Conservation (phyloP, 2,329 filamentous ascomycete genomes). For the Plectosphaerella sp. region DNA sequence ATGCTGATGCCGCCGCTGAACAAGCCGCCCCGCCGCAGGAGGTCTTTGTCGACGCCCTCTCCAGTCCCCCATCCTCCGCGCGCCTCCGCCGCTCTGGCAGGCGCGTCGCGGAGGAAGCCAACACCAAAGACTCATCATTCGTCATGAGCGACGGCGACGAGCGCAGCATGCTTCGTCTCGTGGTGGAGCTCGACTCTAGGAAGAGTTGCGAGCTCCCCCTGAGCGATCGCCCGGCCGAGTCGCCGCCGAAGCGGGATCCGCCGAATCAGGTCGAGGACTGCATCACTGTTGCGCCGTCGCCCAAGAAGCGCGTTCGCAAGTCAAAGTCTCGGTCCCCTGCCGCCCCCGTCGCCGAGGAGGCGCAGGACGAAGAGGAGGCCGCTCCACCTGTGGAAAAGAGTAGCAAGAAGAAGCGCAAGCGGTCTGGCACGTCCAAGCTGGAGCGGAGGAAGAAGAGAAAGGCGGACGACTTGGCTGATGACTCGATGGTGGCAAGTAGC, state of each 20-base stretch:
- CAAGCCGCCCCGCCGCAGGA: conserved; percentile 37
- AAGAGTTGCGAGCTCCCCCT: conserved; percentile 21
- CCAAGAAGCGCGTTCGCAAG: not conserved
- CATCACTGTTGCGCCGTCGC: conserved; percentile 22
- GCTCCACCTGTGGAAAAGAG: conserved; percentile 11
- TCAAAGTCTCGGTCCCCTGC: conserved; percentile 9
- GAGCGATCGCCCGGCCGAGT: conserved; percentile 17
- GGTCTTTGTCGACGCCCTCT: conserved; percentile 44
- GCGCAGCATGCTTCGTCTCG: conserved; percentile 40
- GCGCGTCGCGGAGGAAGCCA: conserved; percentile 15
- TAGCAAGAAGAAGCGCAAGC: conserved; percentile 23
- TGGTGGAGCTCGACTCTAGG: conserved; percentile 44
- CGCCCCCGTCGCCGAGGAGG: conserved; percentile 10
- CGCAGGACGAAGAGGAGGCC: conserved; percentile 18
- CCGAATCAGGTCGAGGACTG: conserved; percentile 20
- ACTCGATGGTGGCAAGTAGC: conserved; percentile 14
- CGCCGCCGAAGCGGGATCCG: conserved; percentile 18
- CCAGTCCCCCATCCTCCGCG: conserved; percentile 28
- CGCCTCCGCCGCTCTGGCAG: conserved; percentile 12
- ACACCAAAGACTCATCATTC: conserved; percentile 25
- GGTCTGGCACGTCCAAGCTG: conserved; percentile 15
- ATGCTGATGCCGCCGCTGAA: conserved; percentile 13
- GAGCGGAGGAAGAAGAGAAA: conserved; percentile 21
- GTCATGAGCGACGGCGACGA: conserved; percentile 41
- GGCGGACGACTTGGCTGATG: conserved; percentile 4